Evolutionary conservation across 768 basidiomycete species (phyloP), one percentile per base, ranked within the genome.

Genomic region (Tricholoma matsutake): DNA sequence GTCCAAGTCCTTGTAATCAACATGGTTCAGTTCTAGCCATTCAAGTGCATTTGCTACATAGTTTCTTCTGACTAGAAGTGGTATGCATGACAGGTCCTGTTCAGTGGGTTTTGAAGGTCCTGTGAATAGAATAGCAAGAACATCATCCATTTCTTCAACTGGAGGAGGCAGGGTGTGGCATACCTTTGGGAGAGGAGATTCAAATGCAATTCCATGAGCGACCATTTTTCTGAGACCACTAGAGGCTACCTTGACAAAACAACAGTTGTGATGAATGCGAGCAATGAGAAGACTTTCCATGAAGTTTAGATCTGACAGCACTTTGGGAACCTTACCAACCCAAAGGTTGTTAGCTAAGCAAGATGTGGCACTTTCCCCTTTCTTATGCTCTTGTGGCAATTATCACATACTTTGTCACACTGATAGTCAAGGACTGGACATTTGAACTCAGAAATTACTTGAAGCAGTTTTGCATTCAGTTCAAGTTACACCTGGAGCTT

Each of bases 1-100:
- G 0, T 63, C 49, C 1, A 78, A 39, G 53, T 76, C 74, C 14
- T 7, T 20, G 60, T 78, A 79, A 51, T 73, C 71, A 0, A 10
- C 1, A 62, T 78, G 75, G 60, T 79, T 79, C 0, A 75, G 34
- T 37, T 69, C 73, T 13, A 78, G n/a, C n/a, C n/a, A n/a, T n/a
- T n/a, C n/a, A n/a, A n/a, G n/a, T n/a, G n/a, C n/a, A n/a, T n/a
- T n/a, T n/a, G n/a, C n/a, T n/a, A n/a, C n/a, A n/a, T n/a, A n/a
- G n/a, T n/a, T n/a, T n/a, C n/a, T n/a, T n/a, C n/a, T n/a, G n/a
- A n/a, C n/a, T n/a, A n/a, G n/a, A n/a, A n/a, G n/a, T n/a, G n/a
- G n/a, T n/a, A n/a, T n/a, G n/a, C n/a, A n/a, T n/a, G n/a, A n/a
- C n/a, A n/a, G n/a, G n/a, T n/a, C n/a, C n/a, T n/a, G n/a, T n/a